These are phyloP conservation scores for thale cress (Arabidopsis thaliana) DNA, from an alignment of 345 rosid genomes.

Conservation along the genomic window DNA sequence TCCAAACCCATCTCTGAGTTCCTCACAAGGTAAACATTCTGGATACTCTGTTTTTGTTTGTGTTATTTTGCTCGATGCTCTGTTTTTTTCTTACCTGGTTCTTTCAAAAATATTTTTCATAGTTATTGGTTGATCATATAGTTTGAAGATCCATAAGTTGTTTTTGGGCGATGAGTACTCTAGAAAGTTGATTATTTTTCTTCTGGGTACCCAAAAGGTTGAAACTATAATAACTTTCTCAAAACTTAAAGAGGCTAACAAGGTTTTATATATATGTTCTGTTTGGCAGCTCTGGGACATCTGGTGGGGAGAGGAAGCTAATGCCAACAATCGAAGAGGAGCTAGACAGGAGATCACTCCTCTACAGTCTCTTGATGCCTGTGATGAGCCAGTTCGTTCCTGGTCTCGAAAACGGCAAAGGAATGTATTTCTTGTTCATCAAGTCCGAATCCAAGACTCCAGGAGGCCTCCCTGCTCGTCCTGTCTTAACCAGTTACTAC, in stretches of 20 bases:
- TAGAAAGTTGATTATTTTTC: background rate
- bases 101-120: background rate
- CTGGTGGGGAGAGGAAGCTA: conserved; percentile 88
- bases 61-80: conserved; percentile 3
- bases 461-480: conserved; percentile 76
- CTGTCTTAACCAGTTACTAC: conserved; percentile 77
- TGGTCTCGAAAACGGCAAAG: conserved; percentile 76
- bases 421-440: conserved; percentile 79
- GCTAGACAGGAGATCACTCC: conserved; percentile 63
- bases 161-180: background rate
- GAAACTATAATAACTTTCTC: background rate
- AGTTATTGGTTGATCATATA: background rate
- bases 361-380: conserved; percentile 78
- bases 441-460: conserved; percentile 79
- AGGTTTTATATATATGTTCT: conserved; percentile 9
- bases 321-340: conserved; percentile 86
- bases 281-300: conserved; percentile 86
- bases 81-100: background rate
- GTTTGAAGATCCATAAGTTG: background rate
- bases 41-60: conserved; percentile 10
- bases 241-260: background rate
- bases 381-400: conserved; percentile 76
- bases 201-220: conserved; percentile 1
- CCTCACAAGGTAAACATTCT: conserved; percentile 69
- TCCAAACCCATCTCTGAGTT: conserved; percentile 93